A percentile compares a stretch with the other conserved stretches of the same genome.
These are phyloP conservation scores for Russula sp. DNA, from an alignment of 768 basidiomycete genomes.

Conservation along the genomic window DNA sequence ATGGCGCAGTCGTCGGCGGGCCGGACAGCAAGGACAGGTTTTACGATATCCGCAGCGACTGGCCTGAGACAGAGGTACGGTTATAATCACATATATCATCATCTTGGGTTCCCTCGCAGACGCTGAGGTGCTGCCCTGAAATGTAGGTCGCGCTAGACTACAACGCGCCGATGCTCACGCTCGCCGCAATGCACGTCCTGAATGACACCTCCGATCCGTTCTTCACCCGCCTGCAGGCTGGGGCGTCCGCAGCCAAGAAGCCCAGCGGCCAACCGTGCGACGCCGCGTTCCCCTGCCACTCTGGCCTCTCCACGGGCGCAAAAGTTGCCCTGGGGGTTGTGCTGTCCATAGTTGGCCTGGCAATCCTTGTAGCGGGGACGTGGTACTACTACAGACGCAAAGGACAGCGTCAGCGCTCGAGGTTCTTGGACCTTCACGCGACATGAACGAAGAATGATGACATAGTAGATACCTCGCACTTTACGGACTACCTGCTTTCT, in stretches of 20 bases:
- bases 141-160: constrained; percentile 74
- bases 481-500: background rate
- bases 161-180: constrained; percentile 82
- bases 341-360: constrained; percentile 52
- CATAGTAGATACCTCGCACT: background rate
- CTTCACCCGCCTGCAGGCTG: constrained; percentile 63
- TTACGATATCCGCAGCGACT: constrained; percentile 83
- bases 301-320: constrained; percentile 48
- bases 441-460: background rate
- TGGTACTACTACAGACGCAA: constrained; percentile 22
- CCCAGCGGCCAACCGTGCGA: constrained; percentile 77
- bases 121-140: background rate
- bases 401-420: constrained; percentile 9
- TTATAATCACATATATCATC: background rate
- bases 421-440: background rate
- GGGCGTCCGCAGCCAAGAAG: constrained; percentile 52
- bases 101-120: background rate
- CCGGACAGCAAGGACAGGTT: constrained; percentile 69
- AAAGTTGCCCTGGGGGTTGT: constrained; percentile 67
- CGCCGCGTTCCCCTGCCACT: constrained; percentile 46
- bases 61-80: constrained; percentile 78
- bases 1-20: constrained; percentile 86
- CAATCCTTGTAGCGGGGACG: constrained; percentile 40
- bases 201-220: constrained; percentile 66
- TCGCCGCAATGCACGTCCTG: constrained; percentile 71